phyloP scores from a whole-genome alignment of 768 basidiomycete genomes.

The Lactarius psammicola region DNA sequence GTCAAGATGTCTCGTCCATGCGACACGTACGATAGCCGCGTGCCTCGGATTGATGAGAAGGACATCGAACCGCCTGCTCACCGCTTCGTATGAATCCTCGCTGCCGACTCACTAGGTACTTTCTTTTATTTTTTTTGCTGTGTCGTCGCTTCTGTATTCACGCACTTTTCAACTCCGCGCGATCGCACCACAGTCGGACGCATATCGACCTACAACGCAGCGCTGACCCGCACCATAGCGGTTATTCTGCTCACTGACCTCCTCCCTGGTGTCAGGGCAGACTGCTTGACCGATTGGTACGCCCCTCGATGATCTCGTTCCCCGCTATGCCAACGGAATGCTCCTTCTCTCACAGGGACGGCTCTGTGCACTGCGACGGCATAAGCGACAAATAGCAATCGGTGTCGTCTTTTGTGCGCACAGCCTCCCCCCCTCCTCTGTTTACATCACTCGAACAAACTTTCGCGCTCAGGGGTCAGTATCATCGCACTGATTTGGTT shows the following conservation, averaged over 20 bases:
- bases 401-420: constrained; percentile 5
- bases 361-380: background rate
- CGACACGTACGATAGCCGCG: no score
- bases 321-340: background rate
- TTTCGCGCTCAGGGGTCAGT: background rate
- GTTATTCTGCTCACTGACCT: background rate
- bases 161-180: background rate
- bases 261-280: constrained; percentile 7
- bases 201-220: background rate
- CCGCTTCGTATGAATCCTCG: no score
- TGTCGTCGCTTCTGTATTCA: background rate
- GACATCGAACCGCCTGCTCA: no score
- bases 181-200: background rate
- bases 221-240: background rate
- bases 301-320: background rate
- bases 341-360: background rate
- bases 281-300: constrained; percentile 9
- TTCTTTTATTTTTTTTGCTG: no score
- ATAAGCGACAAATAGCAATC: background rate
- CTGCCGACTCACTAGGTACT: no score
- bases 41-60: no score
- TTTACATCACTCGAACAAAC: background rate
- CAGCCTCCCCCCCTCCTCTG: background rate
- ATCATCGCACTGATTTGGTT: no score
- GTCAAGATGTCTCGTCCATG: no score